Percentiles rank a stretch among this genome's conserved stretches.
These are phyloP conservation scores for Bacidia gigantensis DNA, from an alignment of 495 filamentous ascomycete species.

Conservation along the genomic window DNA sequence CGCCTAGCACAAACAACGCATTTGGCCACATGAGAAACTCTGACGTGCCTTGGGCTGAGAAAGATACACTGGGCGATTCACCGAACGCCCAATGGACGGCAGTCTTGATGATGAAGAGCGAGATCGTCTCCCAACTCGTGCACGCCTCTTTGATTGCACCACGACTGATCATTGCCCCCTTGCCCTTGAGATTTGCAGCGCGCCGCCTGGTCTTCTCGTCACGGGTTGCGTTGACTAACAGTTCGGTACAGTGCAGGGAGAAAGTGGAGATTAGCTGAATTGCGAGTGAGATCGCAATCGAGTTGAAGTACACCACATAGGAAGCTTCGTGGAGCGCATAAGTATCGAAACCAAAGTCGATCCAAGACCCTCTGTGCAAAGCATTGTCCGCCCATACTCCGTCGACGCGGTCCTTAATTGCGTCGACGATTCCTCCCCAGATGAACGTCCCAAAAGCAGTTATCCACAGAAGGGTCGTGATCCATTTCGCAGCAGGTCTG, in stretches of 20 bases:
- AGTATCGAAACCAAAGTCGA: neutral
- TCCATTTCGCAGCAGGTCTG: neutral
- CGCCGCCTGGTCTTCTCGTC: conserved; percentile 30
- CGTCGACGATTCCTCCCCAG: conserved; percentile 19
- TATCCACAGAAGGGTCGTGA: neutral
- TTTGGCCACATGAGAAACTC: conserved; percentile 27
- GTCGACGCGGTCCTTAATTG: conserved; percentile 22
- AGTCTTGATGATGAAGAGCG: conserved; percentile 31
- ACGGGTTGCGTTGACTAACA: conserved; percentile 31
- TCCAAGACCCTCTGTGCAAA: neutral
- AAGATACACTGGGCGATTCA: conserved; percentile 18
- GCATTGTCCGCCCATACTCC: conserved; percentile 10
- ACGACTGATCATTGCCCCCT: conserved; percentile 23
- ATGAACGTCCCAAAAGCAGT: conserved; percentile 19
- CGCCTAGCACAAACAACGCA: conserved; percentile 26
- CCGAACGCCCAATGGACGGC: conserved; percentile 36
- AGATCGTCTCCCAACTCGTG: conserved; percentile 29
- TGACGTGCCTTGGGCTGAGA: conserved; percentile 18
- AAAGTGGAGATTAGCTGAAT: conserved; percentile 21
- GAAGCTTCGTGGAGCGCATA: neutral
- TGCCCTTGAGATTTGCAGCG: conserved; percentile 3
- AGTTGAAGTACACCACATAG: neutral
- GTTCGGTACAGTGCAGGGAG: conserved; percentile 32
- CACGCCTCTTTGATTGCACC: conserved; percentile 26
- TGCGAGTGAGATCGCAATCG: conserved; percentile 1